Percentiles rank a stretch among this genome's conserved stretches.
Conservation (phyloP, 164 flowering plant genomes). For the Chimonanthus praecox region DNA sequence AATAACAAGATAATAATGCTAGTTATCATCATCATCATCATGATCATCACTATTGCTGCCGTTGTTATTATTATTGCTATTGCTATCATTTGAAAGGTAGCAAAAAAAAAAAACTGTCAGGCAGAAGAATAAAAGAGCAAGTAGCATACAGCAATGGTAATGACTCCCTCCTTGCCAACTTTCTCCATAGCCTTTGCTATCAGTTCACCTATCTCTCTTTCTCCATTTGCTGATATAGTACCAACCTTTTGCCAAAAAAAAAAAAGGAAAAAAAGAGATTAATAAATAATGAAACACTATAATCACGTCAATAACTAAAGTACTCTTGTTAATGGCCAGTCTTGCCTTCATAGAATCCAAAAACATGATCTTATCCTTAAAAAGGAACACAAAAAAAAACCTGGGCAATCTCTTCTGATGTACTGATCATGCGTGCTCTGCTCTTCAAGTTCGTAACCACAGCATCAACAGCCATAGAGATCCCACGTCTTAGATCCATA, state of each 20-base stretch:
- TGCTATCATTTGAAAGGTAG: neutral
- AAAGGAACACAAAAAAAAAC: slow-evolving; percentile 22
- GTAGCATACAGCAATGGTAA: slow-evolving; percentile 75
- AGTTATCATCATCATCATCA: neutral
- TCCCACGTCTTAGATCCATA: slow-evolving; percentile 95
- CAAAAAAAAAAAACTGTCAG: neutral
- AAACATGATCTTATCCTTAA: neutral
- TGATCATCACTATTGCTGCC: neutral
- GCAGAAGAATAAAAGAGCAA: neutral
- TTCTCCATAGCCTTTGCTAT: slow-evolving; percentile 98
- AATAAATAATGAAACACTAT: too few relatives aligned
- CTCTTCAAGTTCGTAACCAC: slow-evolving; percentile 86
- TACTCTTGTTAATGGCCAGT: neutral
- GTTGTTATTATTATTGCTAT: neutral
- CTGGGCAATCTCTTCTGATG: slow-evolving; percentile 96
- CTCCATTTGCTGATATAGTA: slow-evolving; percentile 95
- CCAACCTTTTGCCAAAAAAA: slow-evolving; percentile 53
- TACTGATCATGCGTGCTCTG: slow-evolving; percentile 83
- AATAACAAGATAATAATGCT: neutral
- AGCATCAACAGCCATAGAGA: slow-evolving; percentile 88
- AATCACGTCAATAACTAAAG: too few relatives aligned
- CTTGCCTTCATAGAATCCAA: neutral
- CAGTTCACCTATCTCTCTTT: slow-evolving; percentile 93
- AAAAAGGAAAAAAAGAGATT: neutral
- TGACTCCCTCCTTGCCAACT: slow-evolving; percentile 98